Evolutionary conservation across 208 protist genomes (phyloP).

Genomic region (Novymonas esmeraldas): DNA sequence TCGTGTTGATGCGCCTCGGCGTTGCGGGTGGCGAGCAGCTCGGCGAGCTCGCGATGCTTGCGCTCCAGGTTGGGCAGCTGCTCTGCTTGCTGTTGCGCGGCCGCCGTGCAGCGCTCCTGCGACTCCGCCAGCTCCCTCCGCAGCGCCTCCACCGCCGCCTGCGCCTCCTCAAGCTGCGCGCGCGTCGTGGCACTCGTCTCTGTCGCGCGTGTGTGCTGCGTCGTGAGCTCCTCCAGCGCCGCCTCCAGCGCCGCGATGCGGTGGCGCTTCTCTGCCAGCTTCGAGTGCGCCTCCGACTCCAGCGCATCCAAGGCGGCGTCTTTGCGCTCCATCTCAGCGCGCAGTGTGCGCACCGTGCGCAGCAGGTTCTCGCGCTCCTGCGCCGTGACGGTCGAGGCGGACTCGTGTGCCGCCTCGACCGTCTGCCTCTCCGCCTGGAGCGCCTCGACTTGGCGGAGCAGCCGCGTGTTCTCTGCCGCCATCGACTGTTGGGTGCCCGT

Average conservation of each 20-base stretch:
- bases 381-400: slow-evolving; percentile 9
- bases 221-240: slow-evolving; percentile 32
- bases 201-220: slow-evolving; percentile 27
- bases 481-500: slow-evolving; percentile 42
- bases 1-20: slow-evolving; percentile 29
- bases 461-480: slow-evolving; percentile 57
- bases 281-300: slow-evolving; percentile 69
- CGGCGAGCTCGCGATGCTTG: slow-evolving; percentile 22
- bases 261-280: slow-evolving; percentile 74
- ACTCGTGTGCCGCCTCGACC: slow-evolving; percentile 12
- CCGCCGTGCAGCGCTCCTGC: background rate
- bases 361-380: slow-evolving; percentile 75
- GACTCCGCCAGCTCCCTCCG: slow-evolving; percentile 21
- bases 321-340: slow-evolving; percentile 61
- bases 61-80: slow-evolving; percentile 28
- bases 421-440: slow-evolving; percentile 19
- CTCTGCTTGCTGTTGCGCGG: slow-evolving; percentile 8
- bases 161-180: slow-evolving; percentile 29
- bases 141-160: slow-evolving; percentile 20
- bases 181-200: slow-evolving; percentile 37
- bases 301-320: slow-evolving; percentile 53
- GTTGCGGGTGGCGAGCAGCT: slow-evolving; percentile 30
- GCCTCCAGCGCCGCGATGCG: slow-evolving; percentile 65
- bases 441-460: slow-evolving; percentile 44
- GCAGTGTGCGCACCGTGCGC: slow-evolving; percentile 74